Conservation (phyloP, 2,329 filamentous ascomycete species). For the Helotiales sp. region DNA sequence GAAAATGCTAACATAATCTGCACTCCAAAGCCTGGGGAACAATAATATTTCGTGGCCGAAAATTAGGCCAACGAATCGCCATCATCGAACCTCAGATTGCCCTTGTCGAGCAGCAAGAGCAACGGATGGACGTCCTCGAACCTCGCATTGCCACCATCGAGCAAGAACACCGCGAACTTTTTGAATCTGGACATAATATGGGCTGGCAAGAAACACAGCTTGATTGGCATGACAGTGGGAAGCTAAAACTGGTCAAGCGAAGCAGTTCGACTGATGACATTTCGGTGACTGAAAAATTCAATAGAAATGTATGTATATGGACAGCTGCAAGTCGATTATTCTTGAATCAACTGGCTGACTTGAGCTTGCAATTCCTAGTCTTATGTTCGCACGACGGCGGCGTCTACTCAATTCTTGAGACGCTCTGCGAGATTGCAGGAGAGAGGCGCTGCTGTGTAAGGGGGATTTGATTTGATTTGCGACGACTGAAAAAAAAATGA, state of each 20-base stretch:
- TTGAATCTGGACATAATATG: no score
- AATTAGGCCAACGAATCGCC: background rate
- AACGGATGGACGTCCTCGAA: background rate
- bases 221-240: background rate
- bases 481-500: background rate
- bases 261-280: background rate
- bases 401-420: background rate
- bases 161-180: background rate
- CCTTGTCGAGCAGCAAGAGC: no score
- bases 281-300: background rate
- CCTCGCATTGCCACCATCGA: background rate
- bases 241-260: background rate
- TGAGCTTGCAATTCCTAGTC: background rate
- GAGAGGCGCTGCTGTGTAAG: background rate
- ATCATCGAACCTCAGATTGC: background rate
- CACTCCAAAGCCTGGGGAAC: background rate
- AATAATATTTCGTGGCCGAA: background rate
- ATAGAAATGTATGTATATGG: background rate
- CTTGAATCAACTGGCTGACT: background rate
- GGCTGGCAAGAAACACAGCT: background rate
- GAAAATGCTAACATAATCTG: background rate
- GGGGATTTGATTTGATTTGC: background rate
- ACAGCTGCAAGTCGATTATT: background rate
- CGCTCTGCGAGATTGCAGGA: background rate
- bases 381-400: background rate